A percentile compares a stretch with the other conserved stretches of the same genome.
Conservation (phyloP, 2,329 filamentous ascomycete species). For the Geosmithia flava region DNA sequence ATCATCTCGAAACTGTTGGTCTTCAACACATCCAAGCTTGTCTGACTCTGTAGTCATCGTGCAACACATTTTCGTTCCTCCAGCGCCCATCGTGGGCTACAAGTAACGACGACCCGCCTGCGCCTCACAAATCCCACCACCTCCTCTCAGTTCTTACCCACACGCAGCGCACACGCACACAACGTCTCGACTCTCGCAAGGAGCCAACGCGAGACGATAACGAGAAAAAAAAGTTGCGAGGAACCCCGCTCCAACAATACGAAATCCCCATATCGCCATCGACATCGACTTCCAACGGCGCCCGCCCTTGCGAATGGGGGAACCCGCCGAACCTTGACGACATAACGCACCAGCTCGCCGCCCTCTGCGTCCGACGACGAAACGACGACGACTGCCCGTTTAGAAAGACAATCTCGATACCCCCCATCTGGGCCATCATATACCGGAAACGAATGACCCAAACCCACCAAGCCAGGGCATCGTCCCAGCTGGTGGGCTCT, state of each 20-base stretch:
- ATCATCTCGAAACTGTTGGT: too few relatives aligned
- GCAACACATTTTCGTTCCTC: not conserved
- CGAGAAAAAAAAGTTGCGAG: too few relatives aligned
- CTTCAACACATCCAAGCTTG: too few relatives aligned
- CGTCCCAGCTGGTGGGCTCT: constrained; percentile 24
- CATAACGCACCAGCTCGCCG: not conserved
- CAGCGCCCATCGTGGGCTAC: not conserved
- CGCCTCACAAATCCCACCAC: not conserved
- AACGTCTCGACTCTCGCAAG: not conserved
- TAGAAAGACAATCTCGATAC: not conserved
- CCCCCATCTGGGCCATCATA: not conserved
- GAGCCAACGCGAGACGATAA: not conserved
- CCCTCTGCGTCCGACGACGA: not conserved
- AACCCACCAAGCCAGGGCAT: constrained; percentile 16
- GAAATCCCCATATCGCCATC: not conserved
- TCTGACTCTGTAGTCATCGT: not conserved
- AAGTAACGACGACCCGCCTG: not conserved
- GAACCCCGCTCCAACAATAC: too few relatives aligned
- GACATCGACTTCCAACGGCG: not conserved
- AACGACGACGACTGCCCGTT: too few relatives aligned
- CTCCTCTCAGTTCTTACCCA: not conserved
- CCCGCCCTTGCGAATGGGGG: not conserved
- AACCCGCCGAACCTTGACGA: not conserved
- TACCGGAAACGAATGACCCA: constrained; percentile 16
- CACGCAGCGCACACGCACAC: not conserved